phyloP scores from a whole-genome alignment of 176 grass and related monocot genomes.

The Luzula sylvatica region DNA sequence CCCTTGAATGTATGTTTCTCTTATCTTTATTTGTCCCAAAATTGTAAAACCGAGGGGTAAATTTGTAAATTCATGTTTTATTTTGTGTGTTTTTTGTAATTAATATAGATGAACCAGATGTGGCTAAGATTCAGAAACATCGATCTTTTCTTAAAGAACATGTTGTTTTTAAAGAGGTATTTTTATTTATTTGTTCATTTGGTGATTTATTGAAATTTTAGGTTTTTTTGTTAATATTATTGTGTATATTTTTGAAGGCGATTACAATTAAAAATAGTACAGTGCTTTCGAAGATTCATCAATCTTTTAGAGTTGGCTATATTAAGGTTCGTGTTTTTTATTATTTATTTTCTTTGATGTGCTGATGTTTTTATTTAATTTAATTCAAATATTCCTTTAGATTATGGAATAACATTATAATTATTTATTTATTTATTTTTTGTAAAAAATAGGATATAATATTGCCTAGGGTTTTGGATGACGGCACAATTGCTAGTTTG shows the following conservation, averaged over 20 bases:
- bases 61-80: constrained; percentile 20
- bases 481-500: constrained; percentile 63
- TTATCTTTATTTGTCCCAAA: constrained; percentile 17
- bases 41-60: constrained; percentile 15
- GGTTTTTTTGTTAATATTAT: constrained; percentile 26
- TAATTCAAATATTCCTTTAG: constrained; percentile 7
- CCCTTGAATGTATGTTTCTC: constrained; percentile 69
- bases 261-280: constrained; percentile 59
- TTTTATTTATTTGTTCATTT: constrained; percentile 21
- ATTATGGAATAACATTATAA: constrained; percentile 5
- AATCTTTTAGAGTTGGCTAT: constrained; percentile 74
- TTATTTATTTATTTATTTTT: too few species aligned
- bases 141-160: constrained; percentile 59
- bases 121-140: constrained; percentile 40
- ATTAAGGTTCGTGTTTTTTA: constrained; percentile 45
- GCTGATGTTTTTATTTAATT: constrained; percentile 21
- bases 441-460: constrained; percentile 72
- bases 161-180: constrained; percentile 74
- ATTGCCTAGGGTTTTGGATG: constrained; percentile 83
- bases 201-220: constrained; percentile 13
- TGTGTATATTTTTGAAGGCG: constrained; percentile 28
- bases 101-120: constrained; percentile 64
- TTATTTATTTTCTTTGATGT: constrained; percentile 16
- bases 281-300: constrained; percentile 70
- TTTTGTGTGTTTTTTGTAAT: constrained; percentile 9